phyloP scores from a whole-genome alignment of 495 filamentous ascomycete species.

The Penicillium daleae region DNA sequence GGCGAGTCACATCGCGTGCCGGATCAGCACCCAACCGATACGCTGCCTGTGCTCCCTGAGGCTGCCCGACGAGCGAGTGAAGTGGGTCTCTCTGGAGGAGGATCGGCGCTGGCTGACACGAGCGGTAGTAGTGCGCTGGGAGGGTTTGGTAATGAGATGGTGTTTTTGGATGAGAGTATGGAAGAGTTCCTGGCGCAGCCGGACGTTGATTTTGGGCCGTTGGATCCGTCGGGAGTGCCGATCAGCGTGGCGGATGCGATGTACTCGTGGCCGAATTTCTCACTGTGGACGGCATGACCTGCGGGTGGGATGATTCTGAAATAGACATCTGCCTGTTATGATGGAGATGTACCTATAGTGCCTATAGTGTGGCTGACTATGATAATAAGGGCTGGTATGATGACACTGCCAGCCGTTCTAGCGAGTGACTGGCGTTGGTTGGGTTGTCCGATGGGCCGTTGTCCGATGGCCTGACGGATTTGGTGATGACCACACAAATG shows the following conservation, averaged over 20 bases:
- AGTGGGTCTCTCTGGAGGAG: neutral
- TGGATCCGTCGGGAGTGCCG: constrained; percentile 23
- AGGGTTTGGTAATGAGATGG: constrained; percentile 29
- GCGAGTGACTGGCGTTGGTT: neutral
- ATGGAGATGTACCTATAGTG: neutral
- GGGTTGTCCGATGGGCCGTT: neutral
- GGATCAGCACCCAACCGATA: neutral
- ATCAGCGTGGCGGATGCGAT: constrained; percentile 23
- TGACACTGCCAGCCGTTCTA: neutral
- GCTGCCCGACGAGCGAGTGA: constrained; percentile 5
- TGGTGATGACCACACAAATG: constrained; percentile 1
- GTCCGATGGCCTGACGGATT: neutral
- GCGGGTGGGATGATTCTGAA: neutral
- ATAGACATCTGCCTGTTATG: neutral
- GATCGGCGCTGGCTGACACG: constrained; percentile 12
- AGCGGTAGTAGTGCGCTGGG: neutral
- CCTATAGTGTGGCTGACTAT: neutral
- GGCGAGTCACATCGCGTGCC: neutral
- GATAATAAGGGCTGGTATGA: neutral
- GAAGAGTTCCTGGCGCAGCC: constrained; percentile 35
- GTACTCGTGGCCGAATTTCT: constrained; percentile 30
- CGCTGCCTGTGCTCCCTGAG: neutral
- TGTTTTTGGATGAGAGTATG: constrained; percentile 35
- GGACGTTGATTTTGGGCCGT: constrained; percentile 24
- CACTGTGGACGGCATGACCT: constrained; percentile 27